Conservation (phyloP, 306 rosid species). For the Luffa aegyptiaca region DNA sequence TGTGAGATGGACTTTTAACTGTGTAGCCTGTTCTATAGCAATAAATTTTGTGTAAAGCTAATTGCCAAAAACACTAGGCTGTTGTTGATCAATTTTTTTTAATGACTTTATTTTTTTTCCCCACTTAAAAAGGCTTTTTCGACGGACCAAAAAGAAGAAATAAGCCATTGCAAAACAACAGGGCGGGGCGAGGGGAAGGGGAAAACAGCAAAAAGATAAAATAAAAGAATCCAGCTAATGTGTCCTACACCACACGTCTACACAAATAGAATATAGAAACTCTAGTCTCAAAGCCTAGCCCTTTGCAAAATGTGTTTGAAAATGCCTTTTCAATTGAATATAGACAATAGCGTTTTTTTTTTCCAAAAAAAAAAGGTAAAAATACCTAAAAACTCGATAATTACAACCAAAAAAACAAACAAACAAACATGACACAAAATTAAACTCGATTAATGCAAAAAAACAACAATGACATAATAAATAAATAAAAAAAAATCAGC, state of each 20-base stretch:
- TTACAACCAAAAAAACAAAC: too few relatives aligned
- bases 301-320: not conserved
- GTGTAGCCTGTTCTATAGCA: not conserved
- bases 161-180: too few relatives aligned
- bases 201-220: not conserved
- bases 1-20: not conserved
- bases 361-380: too few relatives aligned
- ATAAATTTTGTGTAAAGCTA: not conserved
- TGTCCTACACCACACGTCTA: not conserved
- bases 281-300: not conserved
- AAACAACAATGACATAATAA: too few relatives aligned
- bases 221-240: not conserved
- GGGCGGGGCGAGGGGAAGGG: too few relatives aligned
- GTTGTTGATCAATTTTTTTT: not conserved
- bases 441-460: too few relatives aligned
- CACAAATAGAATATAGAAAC: not conserved
- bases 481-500: too few relatives aligned
- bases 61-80: not conserved
- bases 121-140: not conserved
- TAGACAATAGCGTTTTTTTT: not conserved
- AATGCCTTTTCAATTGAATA: not conserved
- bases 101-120: not conserved
- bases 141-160: too few relatives aligned
- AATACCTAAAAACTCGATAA: too few relatives aligned
- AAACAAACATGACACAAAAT: too few relatives aligned